Evolutionary conservation across 306 rosid genomes (phyloP).

Genomic region (Trifolium subterraneum): DNA sequence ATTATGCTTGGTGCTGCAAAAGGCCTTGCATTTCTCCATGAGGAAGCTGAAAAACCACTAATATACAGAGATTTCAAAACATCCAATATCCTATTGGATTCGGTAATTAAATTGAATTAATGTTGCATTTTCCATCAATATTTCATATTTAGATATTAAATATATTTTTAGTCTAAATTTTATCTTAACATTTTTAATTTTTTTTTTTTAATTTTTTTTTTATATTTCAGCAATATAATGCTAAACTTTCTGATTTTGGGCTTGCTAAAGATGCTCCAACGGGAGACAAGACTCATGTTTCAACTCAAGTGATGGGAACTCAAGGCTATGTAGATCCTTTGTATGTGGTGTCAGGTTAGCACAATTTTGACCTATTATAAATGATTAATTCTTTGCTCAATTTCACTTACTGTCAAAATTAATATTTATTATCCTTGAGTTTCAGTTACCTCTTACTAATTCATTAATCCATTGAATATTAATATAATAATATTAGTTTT

Average conservation of each 20-base stretch:
- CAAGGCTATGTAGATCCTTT: conserved; percentile 73
- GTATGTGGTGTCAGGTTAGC: conserved; percentile 70
- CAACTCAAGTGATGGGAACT: conserved; percentile 71
- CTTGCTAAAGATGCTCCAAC: conserved; percentile 68
- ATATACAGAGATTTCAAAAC: conserved; percentile 75
- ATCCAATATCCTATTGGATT: conserved; percentile 63
- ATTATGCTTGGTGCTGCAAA: conserved; percentile 68
- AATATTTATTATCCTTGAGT: too few relatives aligned
- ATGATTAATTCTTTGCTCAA: too few relatives aligned
- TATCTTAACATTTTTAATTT: background rate
- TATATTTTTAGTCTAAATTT: background rate
- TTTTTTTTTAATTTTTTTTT: too few relatives aligned
- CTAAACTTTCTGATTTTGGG: conserved; percentile 78
- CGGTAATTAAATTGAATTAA: conserved; percentile 34
- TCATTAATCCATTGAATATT: too few relatives aligned
- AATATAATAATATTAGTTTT: too few relatives aligned
- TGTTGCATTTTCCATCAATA: background rate
- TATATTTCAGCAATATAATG: conserved; percentile 58
- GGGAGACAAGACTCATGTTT: conserved; percentile 61
- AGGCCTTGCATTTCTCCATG: conserved; percentile 76
- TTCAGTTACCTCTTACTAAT: background rate
- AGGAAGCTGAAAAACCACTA: conserved; percentile 57
- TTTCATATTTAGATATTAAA: background rate
- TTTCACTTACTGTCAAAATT: background rate
- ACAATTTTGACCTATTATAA: background rate